These are phyloP conservation scores for Tremella fuciformis DNA, from an alignment of 768 basidiomycete species.

Conservation along the genomic window DNA sequence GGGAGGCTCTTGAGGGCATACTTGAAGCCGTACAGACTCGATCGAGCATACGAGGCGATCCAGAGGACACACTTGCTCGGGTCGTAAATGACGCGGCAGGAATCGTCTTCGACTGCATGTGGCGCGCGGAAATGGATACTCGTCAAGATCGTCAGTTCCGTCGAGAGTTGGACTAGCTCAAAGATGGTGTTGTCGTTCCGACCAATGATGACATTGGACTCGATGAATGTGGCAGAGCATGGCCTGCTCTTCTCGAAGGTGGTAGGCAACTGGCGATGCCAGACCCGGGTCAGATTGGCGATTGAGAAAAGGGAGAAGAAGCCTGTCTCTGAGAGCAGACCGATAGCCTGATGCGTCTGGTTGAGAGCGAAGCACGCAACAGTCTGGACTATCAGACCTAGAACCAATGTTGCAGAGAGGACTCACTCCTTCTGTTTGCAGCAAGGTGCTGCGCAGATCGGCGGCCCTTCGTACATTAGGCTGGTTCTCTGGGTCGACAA, in stretches of 20 bases:
- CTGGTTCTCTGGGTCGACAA: slow-evolving; percentile 21
- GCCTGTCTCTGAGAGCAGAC: slow-evolving; percentile 20
- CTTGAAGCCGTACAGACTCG: slow-evolving; percentile 33
- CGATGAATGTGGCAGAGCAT: slow-evolving; percentile 37
- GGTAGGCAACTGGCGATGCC: slow-evolving; percentile 30
- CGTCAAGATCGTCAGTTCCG: slow-evolving; percentile 29
- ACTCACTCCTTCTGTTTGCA: slow-evolving; percentile 40
- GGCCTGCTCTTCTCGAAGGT: slow-evolving; percentile 6
- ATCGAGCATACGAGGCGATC: slow-evolving; percentile 28
- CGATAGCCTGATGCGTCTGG: slow-evolving; percentile 37
- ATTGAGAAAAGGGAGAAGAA: slow-evolving; percentile 33
- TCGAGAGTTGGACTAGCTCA: slow-evolving; percentile 41
- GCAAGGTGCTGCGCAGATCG: slow-evolving; percentile 16
- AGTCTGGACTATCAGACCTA: slow-evolving; percentile 18
- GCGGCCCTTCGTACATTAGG: slow-evolving; percentile 1
- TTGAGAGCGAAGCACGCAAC: slow-evolving; percentile 39
- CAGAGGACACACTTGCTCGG: slow-evolving; percentile 21
- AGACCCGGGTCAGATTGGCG: slow-evolving; percentile 29
- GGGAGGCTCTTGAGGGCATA: slow-evolving; percentile 35
- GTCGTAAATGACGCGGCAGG: slow-evolving; percentile 33
- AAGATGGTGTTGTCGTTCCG: slow-evolving; percentile 30
- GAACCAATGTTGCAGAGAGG: neutral
- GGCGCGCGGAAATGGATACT: slow-evolving; percentile 30
- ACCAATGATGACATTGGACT: slow-evolving; percentile 39
- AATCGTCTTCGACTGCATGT: slow-evolving; percentile 9